Conservation (phyloP, 805 yeast species). For the Wickerhamomyces canadensis region DNA sequence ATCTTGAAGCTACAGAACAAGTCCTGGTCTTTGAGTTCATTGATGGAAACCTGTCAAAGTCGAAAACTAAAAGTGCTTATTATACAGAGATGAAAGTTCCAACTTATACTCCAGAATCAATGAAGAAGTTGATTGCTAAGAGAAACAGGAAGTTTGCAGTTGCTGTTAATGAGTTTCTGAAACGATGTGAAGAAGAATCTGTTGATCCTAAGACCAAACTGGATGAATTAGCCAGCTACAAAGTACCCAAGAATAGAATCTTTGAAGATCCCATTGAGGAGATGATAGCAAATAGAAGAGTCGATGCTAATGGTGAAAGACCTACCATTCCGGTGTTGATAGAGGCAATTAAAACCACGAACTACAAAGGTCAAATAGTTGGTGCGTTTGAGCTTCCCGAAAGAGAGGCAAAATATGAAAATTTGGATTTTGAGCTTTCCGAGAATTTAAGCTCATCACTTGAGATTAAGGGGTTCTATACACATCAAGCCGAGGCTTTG, state of each 20-base stretch:
- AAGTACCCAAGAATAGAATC: conserved; percentile 44
- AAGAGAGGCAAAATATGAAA: conserved; percentile 39
- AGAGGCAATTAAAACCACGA: conserved; percentile 40
- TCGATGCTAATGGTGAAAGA: conserved; percentile 25
- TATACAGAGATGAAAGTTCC: conserved; percentile 44
- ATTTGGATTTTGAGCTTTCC: conserved; percentile 40
- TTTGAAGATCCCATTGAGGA: conserved; percentile 59
- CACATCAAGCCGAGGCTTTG: conserved; percentile 81
- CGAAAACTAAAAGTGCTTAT: conserved; percentile 38
- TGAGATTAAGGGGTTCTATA: conserved; percentile 47
- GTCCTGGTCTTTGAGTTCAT: conserved; percentile 69
- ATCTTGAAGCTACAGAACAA: conserved; percentile 37
- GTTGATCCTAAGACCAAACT: conserved; percentile 39
- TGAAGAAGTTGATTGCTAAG: conserved; percentile 53
- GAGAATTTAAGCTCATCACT: conserved; percentile 50
- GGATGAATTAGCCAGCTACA: conserved; percentile 26
- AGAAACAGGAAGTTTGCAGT: conserved; percentile 48
- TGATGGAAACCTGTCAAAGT: conserved; percentile 54
- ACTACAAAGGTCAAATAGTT: conserved; percentile 62
- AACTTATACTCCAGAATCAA: conserved; percentile 47
- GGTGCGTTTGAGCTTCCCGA: conserved; percentile 42
- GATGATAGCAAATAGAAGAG: conserved; percentile 35
- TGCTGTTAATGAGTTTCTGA: conserved; percentile 33
- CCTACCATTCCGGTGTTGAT: conserved; percentile 47
- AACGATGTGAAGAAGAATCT: conserved; percentile 23